These are phyloP conservation scores for Gamarada debralockiae DNA, from an alignment of 495 filamentous ascomycete genomes.

Conservation along the genomic window DNA sequence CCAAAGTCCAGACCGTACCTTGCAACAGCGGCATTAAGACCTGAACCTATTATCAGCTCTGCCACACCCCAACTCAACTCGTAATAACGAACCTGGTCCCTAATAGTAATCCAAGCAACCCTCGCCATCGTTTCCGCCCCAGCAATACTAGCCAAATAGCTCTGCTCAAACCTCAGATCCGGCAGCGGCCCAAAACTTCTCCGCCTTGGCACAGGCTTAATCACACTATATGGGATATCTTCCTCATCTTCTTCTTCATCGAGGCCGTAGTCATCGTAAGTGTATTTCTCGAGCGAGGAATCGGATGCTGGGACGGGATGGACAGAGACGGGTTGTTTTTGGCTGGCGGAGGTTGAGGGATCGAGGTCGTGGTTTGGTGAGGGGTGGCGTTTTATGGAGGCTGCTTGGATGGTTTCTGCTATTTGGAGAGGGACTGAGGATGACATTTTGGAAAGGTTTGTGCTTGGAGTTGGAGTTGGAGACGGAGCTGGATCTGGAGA, in stretches of 20 bases:
- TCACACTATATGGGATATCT: conserved; percentile 51
- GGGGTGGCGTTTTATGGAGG: conserved; percentile 66
- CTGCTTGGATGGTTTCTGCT: conserved; percentile 74
- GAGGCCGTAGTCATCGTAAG: conserved; percentile 26
- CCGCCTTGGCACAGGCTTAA: conserved; percentile 49
- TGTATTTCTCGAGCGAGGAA: conserved; percentile 18
- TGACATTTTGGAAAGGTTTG: conserved; percentile 10
- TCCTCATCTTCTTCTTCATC: conserved; percentile 38
- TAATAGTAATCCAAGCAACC: conserved; percentile 75
- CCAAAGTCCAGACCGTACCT: conserved; percentile 78
- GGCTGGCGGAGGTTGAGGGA: conserved; percentile 67
- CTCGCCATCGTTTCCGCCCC: conserved; percentile 71
- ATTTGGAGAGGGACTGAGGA: conserved; percentile 51
- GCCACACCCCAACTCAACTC: not conserved
- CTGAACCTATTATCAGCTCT: conserved; percentile 34
- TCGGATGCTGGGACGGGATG: conserved; percentile 21
- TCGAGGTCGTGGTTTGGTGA: conserved; percentile 73
- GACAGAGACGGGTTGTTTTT: conserved; percentile 41
- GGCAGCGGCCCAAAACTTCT: conserved; percentile 73
- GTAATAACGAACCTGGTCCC: conserved; percentile 72
- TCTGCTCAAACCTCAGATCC: conserved; percentile 95
- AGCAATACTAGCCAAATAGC: conserved; percentile 82
- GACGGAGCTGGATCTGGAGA: not conserved
- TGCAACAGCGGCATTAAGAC: conserved; percentile 79
- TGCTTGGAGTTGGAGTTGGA: not conserved